Conservation (phyloP, 140 eudicot species). For the Oenanthe javanica region DNA sequence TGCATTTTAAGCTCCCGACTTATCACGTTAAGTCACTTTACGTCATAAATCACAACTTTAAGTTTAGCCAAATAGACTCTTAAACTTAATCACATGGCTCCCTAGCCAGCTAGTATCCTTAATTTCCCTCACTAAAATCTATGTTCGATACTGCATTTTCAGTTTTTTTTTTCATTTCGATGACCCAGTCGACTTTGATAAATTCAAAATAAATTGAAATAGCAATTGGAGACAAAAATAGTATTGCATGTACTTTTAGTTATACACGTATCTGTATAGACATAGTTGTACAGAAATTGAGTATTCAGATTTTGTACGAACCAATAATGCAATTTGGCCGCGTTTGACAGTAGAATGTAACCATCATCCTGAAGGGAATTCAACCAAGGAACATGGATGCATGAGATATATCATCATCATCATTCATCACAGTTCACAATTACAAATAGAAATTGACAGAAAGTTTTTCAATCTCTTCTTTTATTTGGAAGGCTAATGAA, state of each 20-base stretch:
- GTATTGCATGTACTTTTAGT: background rate
- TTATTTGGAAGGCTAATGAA: background rate
- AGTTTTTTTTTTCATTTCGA: too few species aligned
- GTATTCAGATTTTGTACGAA: background rate
- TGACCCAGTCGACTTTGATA: too few species aligned
- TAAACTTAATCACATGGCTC: too few species aligned
- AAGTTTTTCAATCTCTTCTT: background rate
- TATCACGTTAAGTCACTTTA: too few species aligned
- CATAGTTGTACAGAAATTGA: background rate
- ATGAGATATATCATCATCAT: conserved; percentile 1
- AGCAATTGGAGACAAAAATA: background rate
- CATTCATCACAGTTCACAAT: background rate
- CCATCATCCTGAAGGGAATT: background rate
- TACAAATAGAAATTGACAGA: background rate
- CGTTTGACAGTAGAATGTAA: background rate
- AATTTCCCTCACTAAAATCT: too few species aligned
- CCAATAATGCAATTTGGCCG: conserved; percentile 8
- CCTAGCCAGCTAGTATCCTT: too few species aligned
- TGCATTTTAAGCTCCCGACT: too few species aligned
- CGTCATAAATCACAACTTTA: too few species aligned
- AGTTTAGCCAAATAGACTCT: too few species aligned
- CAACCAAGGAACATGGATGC: background rate
- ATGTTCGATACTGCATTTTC: too few species aligned
- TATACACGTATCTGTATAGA: background rate
- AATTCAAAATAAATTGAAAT: background rate